Base-by-base conservation (phyloP, 116 monocot species). In the Thalassia testudinum region DNA sequence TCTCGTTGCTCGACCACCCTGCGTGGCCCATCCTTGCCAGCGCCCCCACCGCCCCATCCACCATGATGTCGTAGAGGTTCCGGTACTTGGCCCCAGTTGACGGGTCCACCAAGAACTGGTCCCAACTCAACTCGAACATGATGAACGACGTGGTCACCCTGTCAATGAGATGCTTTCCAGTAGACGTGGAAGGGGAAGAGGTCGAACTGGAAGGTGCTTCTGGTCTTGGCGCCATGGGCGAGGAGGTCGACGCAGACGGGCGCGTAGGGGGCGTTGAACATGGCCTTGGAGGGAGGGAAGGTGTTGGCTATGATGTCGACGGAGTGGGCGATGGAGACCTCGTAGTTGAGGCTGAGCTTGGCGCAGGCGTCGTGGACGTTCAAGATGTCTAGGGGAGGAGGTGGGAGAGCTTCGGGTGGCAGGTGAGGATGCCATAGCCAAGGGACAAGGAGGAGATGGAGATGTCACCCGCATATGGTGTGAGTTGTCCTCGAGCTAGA, bases 41-140 rank as follows among this genome's bases (percentile, higher is more conserved):
- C 42, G 63, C 63, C 18, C 16, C 26, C 7, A 63, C 7, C 27
- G 27, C 40, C 43, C 42, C 42, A 40, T 63, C 63, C 20, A 63
- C 54, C 63, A 63, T 63, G 12, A 53, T 42, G 43, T 54, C 54
- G 54, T 53, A 63, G 17, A 54, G 26, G 54, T 63, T 54, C 15
- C 42, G 13, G 63, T 63, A 63, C 21, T 3, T 2, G 54, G 43
- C 21, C 38, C 40, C 24, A 1, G 63, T 63, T 14, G 10, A 21
- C 6, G 53, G 54, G 45, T 63, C 63, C 38, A 19, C 4, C 26
- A 63, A 44, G 63, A 27, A 54, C 8, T 47, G 8, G 28, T 26
- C 43, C 15, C 54, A 27, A 4, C 22, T 19, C 26, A 25, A 19
- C 12, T 63, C 54, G 43, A 63, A 63, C 26, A 43, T 54, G 43